A percentile compares a stretch with the other conserved stretches of the same genome.
These are phyloP conservation scores for Podospora appendiculata DNA, from an alignment of 495 filamentous ascomycete species.

Conservation along the genomic window DNA sequence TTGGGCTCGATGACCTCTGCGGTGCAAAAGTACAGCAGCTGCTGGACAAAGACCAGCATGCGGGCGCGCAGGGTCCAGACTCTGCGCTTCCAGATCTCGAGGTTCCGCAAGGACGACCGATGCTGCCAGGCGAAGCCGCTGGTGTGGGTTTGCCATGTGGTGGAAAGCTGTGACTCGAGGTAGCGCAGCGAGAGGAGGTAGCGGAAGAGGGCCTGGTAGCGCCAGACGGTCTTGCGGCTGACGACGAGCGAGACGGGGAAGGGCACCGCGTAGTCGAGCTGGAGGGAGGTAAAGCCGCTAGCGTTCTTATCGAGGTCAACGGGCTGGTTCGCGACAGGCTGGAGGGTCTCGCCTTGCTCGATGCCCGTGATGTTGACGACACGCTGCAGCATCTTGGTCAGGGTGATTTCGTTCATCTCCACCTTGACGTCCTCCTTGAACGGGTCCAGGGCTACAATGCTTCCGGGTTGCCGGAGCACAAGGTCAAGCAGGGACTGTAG, in stretches of 20 bases:
- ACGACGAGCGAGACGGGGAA: slow-evolving; percentile 97
- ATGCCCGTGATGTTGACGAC: slow-evolving; percentile 94
- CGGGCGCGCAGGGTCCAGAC: slow-evolving; percentile 86
- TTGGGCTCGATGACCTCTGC: slow-evolving; percentile 96
- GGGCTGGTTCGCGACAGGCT: slow-evolving; percentile 39
- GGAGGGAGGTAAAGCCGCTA: slow-evolving; percentile 80
- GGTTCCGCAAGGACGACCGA: slow-evolving; percentile 58
- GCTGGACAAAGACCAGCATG: slow-evolving; percentile 96
- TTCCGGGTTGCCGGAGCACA: slow-evolving; percentile 89
- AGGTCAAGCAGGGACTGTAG: slow-evolving; percentile 91
- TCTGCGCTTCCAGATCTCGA: slow-evolving; percentile 89
- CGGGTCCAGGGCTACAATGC: slow-evolving; percentile 85
- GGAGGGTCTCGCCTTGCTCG: slow-evolving; percentile 70
- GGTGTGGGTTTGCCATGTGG: slow-evolving; percentile 84
- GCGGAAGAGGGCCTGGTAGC: slow-evolving; percentile 93
- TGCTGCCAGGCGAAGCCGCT: slow-evolving; percentile 79
- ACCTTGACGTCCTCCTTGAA: slow-evolving; percentile 98
- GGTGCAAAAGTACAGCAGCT: slow-evolving; percentile 92
- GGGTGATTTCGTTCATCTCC: slow-evolving; percentile 86
- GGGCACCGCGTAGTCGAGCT: slow-evolving; percentile 88
- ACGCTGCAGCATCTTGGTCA: slow-evolving; percentile 89
- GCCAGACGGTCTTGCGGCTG: slow-evolving; percentile 87
- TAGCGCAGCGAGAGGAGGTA: slow-evolving; percentile 84
- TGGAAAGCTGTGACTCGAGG: slow-evolving; percentile 74
- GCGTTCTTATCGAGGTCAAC: slow-evolving; percentile 77